Evolutionary conservation across 129 eudicot species (phyloP).

Genomic region (Pittosporum tobira): DNA sequence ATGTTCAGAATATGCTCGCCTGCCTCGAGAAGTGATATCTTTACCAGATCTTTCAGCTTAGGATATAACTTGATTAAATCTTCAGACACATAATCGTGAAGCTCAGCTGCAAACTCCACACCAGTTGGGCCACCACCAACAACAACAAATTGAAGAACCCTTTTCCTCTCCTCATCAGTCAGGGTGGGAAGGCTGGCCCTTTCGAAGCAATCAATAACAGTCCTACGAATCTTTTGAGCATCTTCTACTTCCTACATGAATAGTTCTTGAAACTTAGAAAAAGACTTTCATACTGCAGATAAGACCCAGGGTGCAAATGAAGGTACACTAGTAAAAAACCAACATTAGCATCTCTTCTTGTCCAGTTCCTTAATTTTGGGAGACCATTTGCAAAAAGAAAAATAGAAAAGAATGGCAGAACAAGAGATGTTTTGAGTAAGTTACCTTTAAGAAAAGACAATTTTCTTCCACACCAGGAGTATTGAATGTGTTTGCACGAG

Average conservation of each 20-base stretch:
- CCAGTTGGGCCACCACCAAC: conserved; percentile 97
- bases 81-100: conserved; percentile 78
- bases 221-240: conserved; percentile 80
- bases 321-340: too few relatives aligned
- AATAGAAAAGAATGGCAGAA: not conserved
- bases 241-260: conserved; percentile 79
- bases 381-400: not conserved
- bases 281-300: conserved; percentile 1
- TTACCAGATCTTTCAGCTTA: conserved; percentile 56
- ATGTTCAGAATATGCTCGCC: conserved; percentile 78
- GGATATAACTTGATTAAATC: conserved; percentile 75
- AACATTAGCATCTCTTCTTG: not conserved
- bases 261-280: not conserved
- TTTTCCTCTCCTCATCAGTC: conserved; percentile 67
- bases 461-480: conserved; percentile 91
- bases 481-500: conserved; percentile 78
- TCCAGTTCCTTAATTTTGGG: not conserved
- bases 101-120: conserved; percentile 92
- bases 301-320: too few relatives aligned
- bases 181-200: conserved; percentile 68
- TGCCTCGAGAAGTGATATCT: conserved; percentile 78
- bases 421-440: conserved; percentile 3
- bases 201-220: conserved; percentile 72
- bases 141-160: conserved; percentile 70
- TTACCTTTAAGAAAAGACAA: conserved; percentile 78